Base-by-base conservation (phyloP, 495 filamentous ascomycete genomes). In the Aspergillus ostianus region DNA sequence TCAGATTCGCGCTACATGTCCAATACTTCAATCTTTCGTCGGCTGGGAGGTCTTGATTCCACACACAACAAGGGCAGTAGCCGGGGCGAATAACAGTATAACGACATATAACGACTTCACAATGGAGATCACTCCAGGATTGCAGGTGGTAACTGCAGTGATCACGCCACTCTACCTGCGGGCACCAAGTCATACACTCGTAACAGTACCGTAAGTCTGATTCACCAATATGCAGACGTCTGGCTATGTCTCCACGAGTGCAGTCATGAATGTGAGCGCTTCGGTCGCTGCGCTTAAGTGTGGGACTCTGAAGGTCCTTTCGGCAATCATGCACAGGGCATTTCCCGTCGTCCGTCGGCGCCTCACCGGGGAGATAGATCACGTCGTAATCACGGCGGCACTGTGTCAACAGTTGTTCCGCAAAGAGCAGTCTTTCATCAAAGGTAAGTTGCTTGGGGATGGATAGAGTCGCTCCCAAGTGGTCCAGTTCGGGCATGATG, bases 161-260 rank as follows among this genome's bases (percentile, higher is more conserved):
- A n/a, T 53, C 51, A 53, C 29, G 23, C 51, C 23, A 53, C n/a
- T 29, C 23, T 7, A 32, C 6, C n/a, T 53, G 1, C 15, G 17
- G 9, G 27, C 51, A 53, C 51, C 23, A 53, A 20, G 51, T 36
- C 23, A 53, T 53, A 30, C n/a, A 53, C 10, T 53, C 23, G 23
- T 29, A 53, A 19, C 23, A 53, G 10, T 53, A 53, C 5, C 3
- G 1, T 53, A 53, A 20, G 8, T 36, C 29, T 53, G 29, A 53
- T 10, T 53, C 9, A 18, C 13, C 21, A 2, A 53, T 19, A 15
- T 30, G 2, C 29, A 53, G 51, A 30, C n/a, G 1, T 36, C 4
- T 2, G 21, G 51, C 51, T 30, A n/a, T 30, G 0, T 53, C 26
- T n/a, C 17, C 36, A 10, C 3, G 10, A 20, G 29, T 30, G 10